phyloP scores from a whole-genome alignment of 495 filamentous ascomycete genomes.

The Aspergillus steynii region DNA sequence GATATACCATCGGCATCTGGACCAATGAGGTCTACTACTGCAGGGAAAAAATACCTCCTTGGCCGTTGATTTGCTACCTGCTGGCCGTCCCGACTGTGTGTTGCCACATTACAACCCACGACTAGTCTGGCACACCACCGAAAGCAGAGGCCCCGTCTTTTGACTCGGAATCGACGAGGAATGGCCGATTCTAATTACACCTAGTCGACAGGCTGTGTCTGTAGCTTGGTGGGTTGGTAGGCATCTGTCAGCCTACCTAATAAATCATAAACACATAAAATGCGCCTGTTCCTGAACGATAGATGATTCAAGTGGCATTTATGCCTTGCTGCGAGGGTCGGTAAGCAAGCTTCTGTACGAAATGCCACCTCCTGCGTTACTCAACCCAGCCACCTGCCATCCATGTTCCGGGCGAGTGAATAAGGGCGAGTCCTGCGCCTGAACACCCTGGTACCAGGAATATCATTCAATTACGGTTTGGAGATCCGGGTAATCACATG shows the following conservation, averaged over 20 bases:
- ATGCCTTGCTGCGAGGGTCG: not conserved
- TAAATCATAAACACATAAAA: too few species aligned
- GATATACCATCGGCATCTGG: slow-evolving; percentile 9
- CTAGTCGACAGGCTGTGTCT: not conserved
- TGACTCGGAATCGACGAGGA: slow-evolving; percentile 7
- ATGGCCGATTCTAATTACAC: not conserved
- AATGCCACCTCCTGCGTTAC: not conserved
- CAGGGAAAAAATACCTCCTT: slow-evolving; percentile 12
- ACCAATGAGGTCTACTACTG: slow-evolving; percentile 10
- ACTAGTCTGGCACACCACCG: slow-evolving; percentile 11
- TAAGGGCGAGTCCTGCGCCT: not conserved
- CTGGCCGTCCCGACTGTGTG: slow-evolving; percentile 14
- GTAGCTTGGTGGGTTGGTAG: not conserved
- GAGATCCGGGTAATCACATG: not conserved
- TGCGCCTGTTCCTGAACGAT: not conserved
- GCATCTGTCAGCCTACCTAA: not conserved
- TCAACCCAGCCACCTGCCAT: not conserved
- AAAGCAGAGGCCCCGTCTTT: slow-evolving; percentile 12
- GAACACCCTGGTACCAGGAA: not conserved
- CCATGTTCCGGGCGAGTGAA: not conserved
- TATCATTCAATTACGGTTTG: not conserved
- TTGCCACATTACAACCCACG: slow-evolving; percentile 22
- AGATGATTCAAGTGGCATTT: not conserved
- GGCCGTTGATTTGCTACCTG: slow-evolving; percentile 17
- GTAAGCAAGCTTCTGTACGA: not conserved